Percentiles rank a stretch among this genome's conserved stretches.
phyloP scores from a whole-genome alignment of 2,329 filamentous ascomycete species.

The Paecilomyces niveus region DNA sequence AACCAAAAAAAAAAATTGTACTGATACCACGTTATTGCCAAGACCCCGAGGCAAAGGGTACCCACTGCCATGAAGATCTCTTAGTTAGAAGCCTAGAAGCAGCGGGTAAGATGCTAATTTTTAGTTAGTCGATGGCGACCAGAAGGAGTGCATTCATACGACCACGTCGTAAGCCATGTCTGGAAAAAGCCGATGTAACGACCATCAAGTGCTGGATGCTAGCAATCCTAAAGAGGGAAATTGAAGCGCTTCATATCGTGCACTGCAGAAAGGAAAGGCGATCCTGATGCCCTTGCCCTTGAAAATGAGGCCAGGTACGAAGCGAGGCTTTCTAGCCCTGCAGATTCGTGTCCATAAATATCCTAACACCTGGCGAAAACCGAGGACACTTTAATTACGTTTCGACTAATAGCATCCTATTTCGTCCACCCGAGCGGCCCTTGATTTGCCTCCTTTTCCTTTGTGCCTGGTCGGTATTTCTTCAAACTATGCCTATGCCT shows the following conservation, averaged over 20 bases:
- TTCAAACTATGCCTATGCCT: too few species aligned
- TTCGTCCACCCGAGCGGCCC: too few species aligned
- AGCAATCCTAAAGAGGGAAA: not conserved
- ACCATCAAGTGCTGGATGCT: not conserved
- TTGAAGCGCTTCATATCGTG: not conserved
- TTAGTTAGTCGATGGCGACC: not conserved
- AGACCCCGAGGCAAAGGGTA: not conserved
- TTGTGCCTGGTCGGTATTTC: too few species aligned
- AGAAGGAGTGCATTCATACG: not conserved
- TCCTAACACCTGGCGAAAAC: not conserved
- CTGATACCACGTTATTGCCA: not conserved
- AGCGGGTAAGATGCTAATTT: not conserved
- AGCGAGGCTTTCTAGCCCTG: not conserved
- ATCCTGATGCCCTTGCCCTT: not conserved
- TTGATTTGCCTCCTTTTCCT: too few species aligned
- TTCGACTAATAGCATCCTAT: too few species aligned
- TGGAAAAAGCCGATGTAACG: not conserved
- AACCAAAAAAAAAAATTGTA: not conserved
- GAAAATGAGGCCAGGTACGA: not conserved
- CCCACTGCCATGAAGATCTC: not conserved
- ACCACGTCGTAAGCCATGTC: not conserved
- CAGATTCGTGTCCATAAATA: not conserved
- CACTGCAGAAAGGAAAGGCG: not conserved
- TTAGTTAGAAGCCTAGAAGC: not conserved
- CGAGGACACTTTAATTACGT: not conserved